phyloP scores from a whole-genome alignment of 768 basidiomycete species.

The Obba rivulosa region DNA sequence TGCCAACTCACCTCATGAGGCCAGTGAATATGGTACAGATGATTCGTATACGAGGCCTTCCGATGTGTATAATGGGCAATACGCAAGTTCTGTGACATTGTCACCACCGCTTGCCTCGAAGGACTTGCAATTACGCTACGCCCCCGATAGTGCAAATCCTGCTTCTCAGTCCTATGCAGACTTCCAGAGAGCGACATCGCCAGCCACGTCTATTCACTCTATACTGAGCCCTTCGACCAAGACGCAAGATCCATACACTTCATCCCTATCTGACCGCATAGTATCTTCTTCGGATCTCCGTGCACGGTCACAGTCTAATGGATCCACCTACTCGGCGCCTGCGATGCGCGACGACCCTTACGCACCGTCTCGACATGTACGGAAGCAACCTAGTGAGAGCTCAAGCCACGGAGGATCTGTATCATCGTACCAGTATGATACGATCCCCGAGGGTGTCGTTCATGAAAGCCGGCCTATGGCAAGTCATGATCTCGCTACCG shows the following conservation, averaged over 20 bases:
- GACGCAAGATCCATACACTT: slow-evolving; percentile 10
- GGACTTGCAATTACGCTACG: too few relatives aligned
- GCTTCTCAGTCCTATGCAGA: neutral
- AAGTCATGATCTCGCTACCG: slow-evolving; percentile 4
- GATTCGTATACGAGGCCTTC: too few relatives aligned
- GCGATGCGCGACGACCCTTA: slow-evolving; percentile 27
- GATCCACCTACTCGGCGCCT: slow-evolving; percentile 33
- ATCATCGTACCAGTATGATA: neutral
- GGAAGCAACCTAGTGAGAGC: slow-evolving; percentile 11
- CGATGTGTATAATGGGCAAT: too few relatives aligned
- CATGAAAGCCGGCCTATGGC: neutral
- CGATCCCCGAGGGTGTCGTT: neutral
- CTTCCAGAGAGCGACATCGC: slow-evolving; percentile 2
- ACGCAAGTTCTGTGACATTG: too few relatives aligned
- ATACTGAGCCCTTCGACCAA: slow-evolving; percentile 1
- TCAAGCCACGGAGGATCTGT: neutral
- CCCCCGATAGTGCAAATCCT: neutral
- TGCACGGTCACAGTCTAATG: slow-evolving; percentile 39
- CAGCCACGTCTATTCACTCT: slow-evolving; percentile 8
- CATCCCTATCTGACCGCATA: neutral
- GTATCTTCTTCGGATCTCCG: neutral
- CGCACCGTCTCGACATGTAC: slow-evolving; percentile 27
- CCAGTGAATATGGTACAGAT: too few relatives aligned
- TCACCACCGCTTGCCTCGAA: too few relatives aligned
- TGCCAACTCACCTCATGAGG: too few relatives aligned